Percentiles rank a stretch among this genome's conserved stretches.
Conservation (phyloP, 768 basidiomycete species). For the Tricholoma flavovirens region DNA sequence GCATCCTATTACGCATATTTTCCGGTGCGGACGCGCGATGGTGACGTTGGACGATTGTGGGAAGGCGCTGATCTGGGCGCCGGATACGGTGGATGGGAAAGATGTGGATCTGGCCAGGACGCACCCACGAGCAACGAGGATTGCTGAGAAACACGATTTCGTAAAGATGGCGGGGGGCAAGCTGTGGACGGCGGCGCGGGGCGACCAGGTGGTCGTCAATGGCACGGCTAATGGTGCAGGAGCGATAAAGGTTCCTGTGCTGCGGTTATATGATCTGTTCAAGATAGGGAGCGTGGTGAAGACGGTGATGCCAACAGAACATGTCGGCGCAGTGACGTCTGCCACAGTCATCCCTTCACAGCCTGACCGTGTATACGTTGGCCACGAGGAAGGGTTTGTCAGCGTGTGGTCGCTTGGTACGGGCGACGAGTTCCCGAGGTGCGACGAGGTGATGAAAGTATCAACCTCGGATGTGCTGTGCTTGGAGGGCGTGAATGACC, state of each 20-base stretch:
- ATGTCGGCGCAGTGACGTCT: slow-evolving; percentile 77
- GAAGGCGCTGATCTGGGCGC: slow-evolving; percentile 71
- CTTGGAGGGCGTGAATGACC: slow-evolving; percentile 76
- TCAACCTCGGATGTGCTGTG: slow-evolving; percentile 76
- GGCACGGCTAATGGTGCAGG: slow-evolving; percentile 12
- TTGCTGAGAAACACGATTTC: slow-evolving; percentile 81
- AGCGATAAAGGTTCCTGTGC: slow-evolving; percentile 55
- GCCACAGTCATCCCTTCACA: slow-evolving; percentile 70
- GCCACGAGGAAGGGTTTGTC: slow-evolving; percentile 88
- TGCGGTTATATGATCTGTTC: slow-evolving; percentile 78
- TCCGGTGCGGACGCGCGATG: slow-evolving; percentile 67
- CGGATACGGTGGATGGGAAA: slow-evolving; percentile 32
- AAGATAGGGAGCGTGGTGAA: slow-evolving; percentile 50
- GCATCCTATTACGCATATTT: slow-evolving; percentile 63
- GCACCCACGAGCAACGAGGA: slow-evolving; percentile 54
- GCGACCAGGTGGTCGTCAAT: slow-evolving; percentile 39
- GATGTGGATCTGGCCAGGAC: slow-evolving; percentile 44
- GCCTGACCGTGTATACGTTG: slow-evolving; percentile 68
- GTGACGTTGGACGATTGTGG: slow-evolving; percentile 82
- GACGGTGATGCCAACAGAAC: slow-evolving; percentile 56
- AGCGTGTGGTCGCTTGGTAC: slow-evolving; percentile 69
- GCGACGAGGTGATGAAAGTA: slow-evolving; percentile 74
- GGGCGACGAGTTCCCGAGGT: slow-evolving; percentile 53
- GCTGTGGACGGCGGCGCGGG: slow-evolving; percentile 76
- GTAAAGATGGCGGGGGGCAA: slow-evolving; percentile 65